Conservation (phyloP, 2,329 filamentous ascomycete genomes). For the Myriosclerotinia curreyana region DNA sequence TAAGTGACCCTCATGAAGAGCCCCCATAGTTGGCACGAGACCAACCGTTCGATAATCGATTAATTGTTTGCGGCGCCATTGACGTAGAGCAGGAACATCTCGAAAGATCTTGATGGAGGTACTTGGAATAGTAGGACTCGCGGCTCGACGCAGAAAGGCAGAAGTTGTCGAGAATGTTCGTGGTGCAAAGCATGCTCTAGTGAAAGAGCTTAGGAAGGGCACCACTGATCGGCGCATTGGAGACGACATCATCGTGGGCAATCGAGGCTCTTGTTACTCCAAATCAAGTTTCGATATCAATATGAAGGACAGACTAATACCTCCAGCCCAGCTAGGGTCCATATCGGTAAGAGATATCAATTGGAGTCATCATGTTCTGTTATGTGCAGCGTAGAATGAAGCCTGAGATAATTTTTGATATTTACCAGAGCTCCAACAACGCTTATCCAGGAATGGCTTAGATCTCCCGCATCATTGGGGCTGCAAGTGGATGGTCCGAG, state of each 20-base stretch:
- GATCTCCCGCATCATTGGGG: constrained; percentile 26
- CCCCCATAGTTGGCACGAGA: constrained; percentile 96
- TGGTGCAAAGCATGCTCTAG: constrained; percentile 17
- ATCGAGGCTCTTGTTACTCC: not conserved
- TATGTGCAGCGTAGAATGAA: constrained; percentile 38
- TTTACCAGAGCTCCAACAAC: not conserved
- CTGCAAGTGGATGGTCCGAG: not conserved
- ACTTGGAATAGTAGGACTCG: constrained; percentile 45
- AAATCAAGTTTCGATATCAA: not conserved
- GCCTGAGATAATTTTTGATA: constrained; percentile 28
- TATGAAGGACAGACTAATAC: not conserved
- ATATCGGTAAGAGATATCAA: constrained; percentile 27
- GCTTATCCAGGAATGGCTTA: constrained; percentile 24
- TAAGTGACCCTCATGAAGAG: constrained; percentile 87
- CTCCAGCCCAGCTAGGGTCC: constrained; percentile 31
- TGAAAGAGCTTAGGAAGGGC: constrained; percentile 12
- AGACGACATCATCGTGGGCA: constrained; percentile 5
- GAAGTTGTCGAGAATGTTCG: constrained; percentile 26
- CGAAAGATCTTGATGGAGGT: constrained; percentile 70
- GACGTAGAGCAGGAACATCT: constrained; percentile 67
- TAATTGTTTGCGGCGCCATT: constrained; percentile 64
- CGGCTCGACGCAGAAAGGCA: constrained; percentile 25
- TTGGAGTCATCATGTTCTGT: constrained; percentile 33
- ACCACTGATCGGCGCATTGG: not conserved
- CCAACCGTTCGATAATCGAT: constrained; percentile 70